phyloP scores from a whole-genome alignment of 768 basidiomycete genomes.

The Chlorophyllum brunneum region DNA sequence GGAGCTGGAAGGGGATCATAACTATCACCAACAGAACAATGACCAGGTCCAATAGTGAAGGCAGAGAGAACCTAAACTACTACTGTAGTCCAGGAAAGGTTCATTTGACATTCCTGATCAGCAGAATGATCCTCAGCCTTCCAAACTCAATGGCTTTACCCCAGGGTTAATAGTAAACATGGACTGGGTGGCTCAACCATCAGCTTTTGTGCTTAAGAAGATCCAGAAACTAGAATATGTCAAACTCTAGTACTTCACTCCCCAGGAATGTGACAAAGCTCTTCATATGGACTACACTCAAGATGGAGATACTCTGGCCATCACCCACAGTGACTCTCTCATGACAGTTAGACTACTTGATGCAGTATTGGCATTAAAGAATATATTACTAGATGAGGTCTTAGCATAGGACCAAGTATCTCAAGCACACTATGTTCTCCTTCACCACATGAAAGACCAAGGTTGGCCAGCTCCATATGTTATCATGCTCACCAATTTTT shows the following conservation, averaged over 20 bases:
- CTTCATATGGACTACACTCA: not conserved
- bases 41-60: too few species aligned
- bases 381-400: not conserved
- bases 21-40: too few species aligned
- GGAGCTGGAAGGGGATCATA: too few species aligned
- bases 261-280: slow-evolving; percentile 12
- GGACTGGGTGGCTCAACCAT: too few species aligned
- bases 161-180: too few species aligned
- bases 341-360: not conserved
- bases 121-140: too few species aligned
- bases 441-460: not conserved
- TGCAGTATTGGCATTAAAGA: not conserved
- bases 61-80: too few species aligned
- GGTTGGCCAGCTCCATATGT: not conserved
- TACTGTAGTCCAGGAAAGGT: too few species aligned
- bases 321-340: not conserved
- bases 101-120: too few species aligned
- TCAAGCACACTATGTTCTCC: too few species aligned
- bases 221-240: slow-evolving; percentile 13
- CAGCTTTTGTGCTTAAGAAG: slow-evolving; percentile 7
- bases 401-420: not conserved
- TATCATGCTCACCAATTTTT: not conserved
- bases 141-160: too few species aligned
- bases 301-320: not conserved
- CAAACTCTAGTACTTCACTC: slow-evolving; percentile 14